Evolutionary conservation across 2,329 filamentous ascomycete species (phyloP).

Genomic region (Trichoderma arundinaceum): DNA sequence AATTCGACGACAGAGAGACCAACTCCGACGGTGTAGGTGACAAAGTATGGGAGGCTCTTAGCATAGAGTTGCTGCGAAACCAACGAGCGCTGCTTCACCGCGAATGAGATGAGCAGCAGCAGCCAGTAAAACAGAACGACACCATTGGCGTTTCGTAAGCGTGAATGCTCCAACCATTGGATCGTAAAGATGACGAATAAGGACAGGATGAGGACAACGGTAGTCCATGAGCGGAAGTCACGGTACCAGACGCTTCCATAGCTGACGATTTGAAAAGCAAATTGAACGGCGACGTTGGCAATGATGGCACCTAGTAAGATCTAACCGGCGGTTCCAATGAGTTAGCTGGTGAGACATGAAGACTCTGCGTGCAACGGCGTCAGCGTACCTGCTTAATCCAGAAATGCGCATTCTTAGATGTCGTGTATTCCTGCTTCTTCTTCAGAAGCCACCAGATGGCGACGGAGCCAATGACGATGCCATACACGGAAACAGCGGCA

Average conservation of each 20-base stretch:
- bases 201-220: slow-evolving; percentile 72
- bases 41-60: slow-evolving; percentile 73
- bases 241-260: slow-evolving; percentile 73
- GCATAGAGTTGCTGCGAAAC: slow-evolving; percentile 76
- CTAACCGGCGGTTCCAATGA: slow-evolving; percentile 39
- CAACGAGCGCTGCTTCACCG: slow-evolving; percentile 84
- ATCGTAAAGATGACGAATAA: slow-evolving; percentile 76
- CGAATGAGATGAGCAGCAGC: slow-evolving; percentile 77
- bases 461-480: slow-evolving; percentile 75
- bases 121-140: slow-evolving; percentile 94
- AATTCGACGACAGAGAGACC: slow-evolving; percentile 75
- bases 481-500: slow-evolving; percentile 76
- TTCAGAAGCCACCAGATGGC: slow-evolving; percentile 81
- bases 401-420: slow-evolving; percentile 89
- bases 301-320: slow-evolving; percentile 70
- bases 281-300: slow-evolving; percentile 71
- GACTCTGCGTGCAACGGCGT: slow-evolving; percentile 32
- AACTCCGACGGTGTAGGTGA: slow-evolving; percentile 74
- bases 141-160: slow-evolving; percentile 83
- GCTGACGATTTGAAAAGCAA: slow-evolving; percentile 74
- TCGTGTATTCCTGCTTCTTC: slow-evolving; percentile 67
- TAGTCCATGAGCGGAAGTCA: slow-evolving; percentile 88
- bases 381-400: slow-evolving; percentile 80
- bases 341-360: not conserved
- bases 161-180: slow-evolving; percentile 85